Evolutionary conservation across 441 rosid genomes (phyloP), one percentile per base, ranked within the genome.

Genomic region (Syzygium malaccense): DNA sequence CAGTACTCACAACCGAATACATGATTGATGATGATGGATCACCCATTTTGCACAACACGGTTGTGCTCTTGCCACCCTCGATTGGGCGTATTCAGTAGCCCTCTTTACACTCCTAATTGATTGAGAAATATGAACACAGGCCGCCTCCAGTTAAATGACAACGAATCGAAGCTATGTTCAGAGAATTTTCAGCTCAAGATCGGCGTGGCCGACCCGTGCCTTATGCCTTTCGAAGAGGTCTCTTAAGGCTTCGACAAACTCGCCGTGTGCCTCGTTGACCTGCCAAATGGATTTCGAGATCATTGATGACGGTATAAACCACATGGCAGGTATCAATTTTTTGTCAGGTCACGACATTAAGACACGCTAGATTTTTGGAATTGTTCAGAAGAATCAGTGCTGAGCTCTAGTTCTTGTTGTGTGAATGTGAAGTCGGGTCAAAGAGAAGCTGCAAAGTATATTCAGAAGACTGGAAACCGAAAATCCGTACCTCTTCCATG

Each of bases 221-320:
- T 93, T 94, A 90, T 95, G 91, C 55, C 91, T 91, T 90, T 94
- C 94, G 88, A 95, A 94, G 54, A 95, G 94, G 92, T 93, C 93
- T 90, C 84, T 79, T 4, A 95, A 92, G 32, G 96, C 93, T 88
- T 89, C 91, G 68, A 95, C 95, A 92, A 91, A 95, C 89, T 93
- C 91, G 8, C 55, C 80, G 88, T 95, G 96, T 41, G 90, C 85
- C 89, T 91, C 92, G 10, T 56, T 87, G 62, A 95, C 85, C 97
- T 95, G 91, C 87, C 51, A 90, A 78, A 64, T 30, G 37, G 37
- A 60, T 8, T 55, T 68, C 30, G 33, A 30, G 48, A 58, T 8
- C 1, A 26, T 56, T 71, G 25, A 33, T 6, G 23, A n/a, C 17
- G 79, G 53, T 79, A 41, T 26, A 11, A 49, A 26, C 14, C 30